Evolutionary conservation across 192 early-diverging fungal genomes (phyloP), one percentile per base, ranked within the genome.

Genomic region (Chytriomyces hyalinus): DNA sequence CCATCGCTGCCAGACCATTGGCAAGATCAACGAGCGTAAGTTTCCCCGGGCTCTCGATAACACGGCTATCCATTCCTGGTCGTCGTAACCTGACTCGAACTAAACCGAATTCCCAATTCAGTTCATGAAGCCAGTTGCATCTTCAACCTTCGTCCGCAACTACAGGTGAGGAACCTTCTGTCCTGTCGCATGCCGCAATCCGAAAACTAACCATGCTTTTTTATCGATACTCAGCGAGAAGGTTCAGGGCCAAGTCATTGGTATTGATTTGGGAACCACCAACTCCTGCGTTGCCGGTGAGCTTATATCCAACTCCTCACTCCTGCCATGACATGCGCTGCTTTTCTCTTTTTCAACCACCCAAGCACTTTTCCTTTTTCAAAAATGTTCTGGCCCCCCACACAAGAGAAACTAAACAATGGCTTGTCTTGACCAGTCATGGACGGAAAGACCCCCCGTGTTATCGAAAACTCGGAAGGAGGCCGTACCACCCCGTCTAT

Each of bases 241-340:
- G 84, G 90, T 92, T 6, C 85, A 91, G 79, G 92, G 92, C 63
- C 82, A 84, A 65, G 96, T 98, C 49, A 96, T 99, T 76, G 98
- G 98, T 83, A 97, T 99, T 78, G 98, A 99, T 90, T 88, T 99
- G 73, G 98, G 98, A 61, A 99, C 98, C 43, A 99, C 98, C 78
- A 98, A 99, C 90, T 98, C 97, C n/a, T 99, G 98, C 82, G 98
- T 99, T 47, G 92, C 95, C 62, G 85, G 87, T 88, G 47, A 79
- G 62, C 45, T 60, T 36, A 17, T 76, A 46, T 17, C n/a, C n/a
- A 15, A 73, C 51, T 66, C 46, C 9, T 36, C 36, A 2, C 36
- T 4, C 36, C 36, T 36, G 36, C 36, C 13, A 4, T 57, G 53
- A 13, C 20, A n/a, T 20, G 53, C 53, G 53, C 67, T 64, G 6